phyloP scores from a whole-genome alignment of 352 stramenopile species.

The Globisporangium canariense region DNA sequence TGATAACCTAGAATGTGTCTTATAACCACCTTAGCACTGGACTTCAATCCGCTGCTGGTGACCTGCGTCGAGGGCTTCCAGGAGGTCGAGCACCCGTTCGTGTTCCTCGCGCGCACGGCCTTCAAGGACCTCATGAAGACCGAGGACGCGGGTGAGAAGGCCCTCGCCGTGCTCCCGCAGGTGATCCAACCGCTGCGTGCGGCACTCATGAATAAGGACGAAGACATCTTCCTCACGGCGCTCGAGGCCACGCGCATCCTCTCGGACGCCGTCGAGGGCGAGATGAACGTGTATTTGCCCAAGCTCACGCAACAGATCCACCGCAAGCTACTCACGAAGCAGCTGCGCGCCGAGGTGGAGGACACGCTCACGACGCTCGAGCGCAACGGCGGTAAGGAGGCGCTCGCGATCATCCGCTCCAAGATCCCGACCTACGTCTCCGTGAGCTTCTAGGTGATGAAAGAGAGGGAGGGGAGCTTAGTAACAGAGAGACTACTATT shows the following conservation, averaged over 20 bases:
- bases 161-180: slow-evolving; percentile 46
- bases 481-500: too few species aligned
- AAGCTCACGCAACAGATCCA: slow-evolving; percentile 82
- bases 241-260: slow-evolving; percentile 65
- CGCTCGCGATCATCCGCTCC: slow-evolving; percentile 65
- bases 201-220: slow-evolving; percentile 64
- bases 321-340: slow-evolving; percentile 60
- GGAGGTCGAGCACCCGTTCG: slow-evolving; percentile 73
- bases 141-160: slow-evolving; percentile 62
- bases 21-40: slow-evolving; percentile 27
- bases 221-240: slow-evolving; percentile 68
- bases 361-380: slow-evolving; percentile 64
- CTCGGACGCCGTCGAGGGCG: slow-evolving; percentile 55
- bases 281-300: slow-evolving; percentile 74
- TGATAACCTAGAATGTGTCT: background rate
- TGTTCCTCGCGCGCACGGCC: slow-evolving; percentile 68
- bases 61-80: slow-evolving; percentile 70
- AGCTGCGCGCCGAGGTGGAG: slow-evolving; percentile 48
- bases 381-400: slow-evolving; percentile 70
- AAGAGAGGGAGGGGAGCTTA: background rate
- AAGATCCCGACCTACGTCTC: slow-evolving; percentile 81
- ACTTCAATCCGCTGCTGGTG: slow-evolving; percentile 68
- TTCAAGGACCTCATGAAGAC: slow-evolving; percentile 70
- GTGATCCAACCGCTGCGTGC: slow-evolving; percentile 56
- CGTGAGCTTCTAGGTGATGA: slow-evolving; percentile 20